Percentiles rank a stretch among this genome's conserved stretches.
These are phyloP conservation scores for Aeschynomene evenia DNA, from an alignment of 306 rosid genomes.

Conservation along the genomic window DNA sequence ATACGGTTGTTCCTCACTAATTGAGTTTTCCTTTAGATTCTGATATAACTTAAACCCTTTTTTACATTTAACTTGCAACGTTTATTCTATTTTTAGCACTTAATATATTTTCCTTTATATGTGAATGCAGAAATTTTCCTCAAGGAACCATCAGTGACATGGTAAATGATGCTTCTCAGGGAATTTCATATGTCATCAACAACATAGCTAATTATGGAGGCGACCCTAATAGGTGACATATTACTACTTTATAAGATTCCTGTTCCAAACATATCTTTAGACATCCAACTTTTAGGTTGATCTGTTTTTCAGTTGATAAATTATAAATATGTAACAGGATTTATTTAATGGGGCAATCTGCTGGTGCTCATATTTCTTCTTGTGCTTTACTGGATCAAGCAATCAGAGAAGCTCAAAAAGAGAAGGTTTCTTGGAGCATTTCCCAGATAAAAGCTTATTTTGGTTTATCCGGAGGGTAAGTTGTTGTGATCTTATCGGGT, in stretches of 20 bases:
- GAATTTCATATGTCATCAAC: constrained; percentile 70
- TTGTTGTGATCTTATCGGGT: constrained; percentile 14
- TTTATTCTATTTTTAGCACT: constrained; percentile 10
- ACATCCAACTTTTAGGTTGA: constrained; percentile 26
- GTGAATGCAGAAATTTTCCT: constrained; percentile 84
- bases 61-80: constrained; percentile 1
- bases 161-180: constrained; percentile 76
- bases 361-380: constrained; percentile 92
- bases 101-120: constrained; percentile 20
- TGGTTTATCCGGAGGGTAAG: constrained; percentile 97
- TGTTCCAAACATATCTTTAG: constrained; percentile 14
- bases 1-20: not conserved
- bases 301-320: constrained; percentile 15
- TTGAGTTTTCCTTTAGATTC: not conserved
- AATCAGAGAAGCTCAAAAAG: constrained; percentile 53
- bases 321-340: constrained; percentile 47
- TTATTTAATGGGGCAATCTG: constrained; percentile 98
- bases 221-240: constrained; percentile 74
- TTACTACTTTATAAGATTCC: constrained; percentile 21
- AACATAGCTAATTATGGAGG: constrained; percentile 82
- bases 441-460: constrained; percentile 80
- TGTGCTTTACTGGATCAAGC: constrained; percentile 87
- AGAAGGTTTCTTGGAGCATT: constrained; percentile 57
- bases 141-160: constrained; percentile 98
- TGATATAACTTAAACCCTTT: constrained; percentile 4